Evolutionary conservation across 1,139 yeast species (phyloP).

Genomic region (Candida smagusa): DNA sequence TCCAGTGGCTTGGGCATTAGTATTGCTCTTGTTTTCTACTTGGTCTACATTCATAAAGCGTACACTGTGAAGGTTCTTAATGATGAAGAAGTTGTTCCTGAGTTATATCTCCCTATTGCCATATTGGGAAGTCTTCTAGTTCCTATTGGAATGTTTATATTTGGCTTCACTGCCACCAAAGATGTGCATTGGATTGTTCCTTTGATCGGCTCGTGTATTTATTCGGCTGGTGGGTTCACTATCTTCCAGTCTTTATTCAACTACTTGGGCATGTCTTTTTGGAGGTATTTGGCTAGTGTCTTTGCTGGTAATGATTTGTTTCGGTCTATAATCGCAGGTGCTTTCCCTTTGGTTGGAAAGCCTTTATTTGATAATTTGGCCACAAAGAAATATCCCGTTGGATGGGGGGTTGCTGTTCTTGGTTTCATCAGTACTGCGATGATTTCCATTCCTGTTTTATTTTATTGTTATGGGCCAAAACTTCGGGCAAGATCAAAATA

Average conservation of each 20-base stretch:
- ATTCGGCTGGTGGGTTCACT: slow-evolving; percentile 35
- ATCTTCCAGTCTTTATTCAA: slow-evolving; percentile 41
- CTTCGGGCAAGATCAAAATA: slow-evolving; percentile 46
- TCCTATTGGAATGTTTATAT: slow-evolving; percentile 45
- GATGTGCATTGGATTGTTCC: slow-evolving; percentile 44
- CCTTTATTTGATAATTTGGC: slow-evolving; percentile 47
- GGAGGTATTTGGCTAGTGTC: slow-evolving; percentile 51
- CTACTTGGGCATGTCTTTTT: slow-evolving; percentile 34
- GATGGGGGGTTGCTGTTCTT: slow-evolving; percentile 51
- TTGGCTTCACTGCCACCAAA: slow-evolving; percentile 48
- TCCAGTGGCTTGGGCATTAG: slow-evolving; percentile 40
- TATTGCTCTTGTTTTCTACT: slow-evolving; percentile 23
- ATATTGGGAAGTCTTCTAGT: slow-evolving; percentile 40
- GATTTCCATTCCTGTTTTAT: slow-evolving; percentile 44
- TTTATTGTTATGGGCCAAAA: slow-evolving; percentile 47
- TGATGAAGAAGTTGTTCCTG: slow-evolving; percentile 30
- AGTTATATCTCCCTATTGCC: slow-evolving; percentile 41
- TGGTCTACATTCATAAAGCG: slow-evolving; percentile 17
- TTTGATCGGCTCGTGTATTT: slow-evolving; percentile 39
- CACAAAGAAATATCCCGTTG: slow-evolving; percentile 49
- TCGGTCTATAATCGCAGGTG: slow-evolving; percentile 54
- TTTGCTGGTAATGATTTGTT: slow-evolving; percentile 55
- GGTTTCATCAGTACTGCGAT: slow-evolving; percentile 41
- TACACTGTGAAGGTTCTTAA: slow-evolving; percentile 24
- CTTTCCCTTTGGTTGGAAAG: slow-evolving; percentile 60